These are phyloP conservation scores for Dactylellina haptotyla DNA, from an alignment of 2,329 filamentous ascomycete species.

Conservation along the genomic window DNA sequence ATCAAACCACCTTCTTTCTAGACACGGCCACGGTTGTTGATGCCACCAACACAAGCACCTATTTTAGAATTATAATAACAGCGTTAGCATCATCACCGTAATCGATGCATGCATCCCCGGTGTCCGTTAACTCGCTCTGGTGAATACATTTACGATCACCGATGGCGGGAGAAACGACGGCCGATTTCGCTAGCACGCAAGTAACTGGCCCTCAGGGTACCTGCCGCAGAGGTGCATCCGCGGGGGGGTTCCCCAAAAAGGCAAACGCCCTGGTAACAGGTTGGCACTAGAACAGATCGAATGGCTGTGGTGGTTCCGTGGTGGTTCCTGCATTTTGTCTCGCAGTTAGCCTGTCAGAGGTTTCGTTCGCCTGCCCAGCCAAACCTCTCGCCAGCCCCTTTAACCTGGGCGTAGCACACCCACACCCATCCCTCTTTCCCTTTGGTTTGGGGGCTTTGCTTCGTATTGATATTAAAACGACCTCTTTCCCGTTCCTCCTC, in stretches of 20 bases:
- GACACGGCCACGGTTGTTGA: too few relatives aligned
- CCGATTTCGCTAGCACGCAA: not conserved
- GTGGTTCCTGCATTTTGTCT: slow-evolving; percentile 45
- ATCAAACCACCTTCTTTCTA: slow-evolving; percentile 6
- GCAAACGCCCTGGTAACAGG: slow-evolving; percentile 10
- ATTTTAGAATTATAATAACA: too few relatives aligned
- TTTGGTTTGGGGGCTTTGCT: not conserved
- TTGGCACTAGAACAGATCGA: not conserved
- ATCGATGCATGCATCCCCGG: too few relatives aligned
- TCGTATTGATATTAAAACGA: slow-evolving; percentile 1
- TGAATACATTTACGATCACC: too few relatives aligned
- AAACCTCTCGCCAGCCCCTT: slow-evolving; percentile 39
- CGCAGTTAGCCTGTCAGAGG: slow-evolving; percentile 25
- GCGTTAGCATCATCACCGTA: too few relatives aligned
- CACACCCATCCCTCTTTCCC: slow-evolving; percentile 25
- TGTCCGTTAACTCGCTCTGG: too few relatives aligned
- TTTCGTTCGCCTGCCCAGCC: slow-evolving; percentile 28
- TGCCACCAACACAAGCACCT: too few relatives aligned
- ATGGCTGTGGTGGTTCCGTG: slow-evolving; percentile 9
- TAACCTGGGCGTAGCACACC: slow-evolving; percentile 30
- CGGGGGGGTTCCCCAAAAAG: slow-evolving; percentile 1
- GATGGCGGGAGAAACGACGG: slow-evolving; percentile 8
- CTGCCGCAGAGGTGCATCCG: slow-evolving; percentile 37
- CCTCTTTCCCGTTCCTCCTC: slow-evolving; percentile 19
- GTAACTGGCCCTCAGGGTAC: not conserved